Evolutionary conservation across 306 rosid genomes (phyloP).

Genomic region (Pyrus betulifolia): DNA sequence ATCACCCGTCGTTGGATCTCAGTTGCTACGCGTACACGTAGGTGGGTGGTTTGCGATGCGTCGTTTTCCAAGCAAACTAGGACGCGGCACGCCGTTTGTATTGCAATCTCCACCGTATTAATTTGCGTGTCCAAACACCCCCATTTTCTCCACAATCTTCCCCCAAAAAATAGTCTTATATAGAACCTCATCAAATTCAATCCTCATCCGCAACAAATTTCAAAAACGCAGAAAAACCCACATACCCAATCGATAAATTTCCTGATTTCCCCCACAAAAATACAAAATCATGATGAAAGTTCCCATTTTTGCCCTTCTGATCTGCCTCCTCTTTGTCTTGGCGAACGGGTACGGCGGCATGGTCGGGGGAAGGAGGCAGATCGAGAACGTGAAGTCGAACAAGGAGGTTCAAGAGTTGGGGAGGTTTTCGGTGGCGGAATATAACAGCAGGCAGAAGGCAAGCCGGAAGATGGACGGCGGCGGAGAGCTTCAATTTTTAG

Average conservation of each 20-base stretch:
- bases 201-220: not conserved
- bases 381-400: constrained; percentile 52
- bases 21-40: not conserved
- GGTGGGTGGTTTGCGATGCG: not conserved
- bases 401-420: constrained; percentile 66
- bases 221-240: not conserved
- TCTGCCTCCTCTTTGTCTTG: not conserved
- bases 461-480: not conserved
- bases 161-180: not conserved
- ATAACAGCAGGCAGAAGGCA: constrained; percentile 24
- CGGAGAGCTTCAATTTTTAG: constrained; percentile 29
- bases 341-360: constrained; percentile 19
- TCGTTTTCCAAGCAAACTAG: constrained; percentile 1
- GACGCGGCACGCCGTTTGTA: constrained; percentile 31
- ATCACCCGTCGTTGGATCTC: too few species aligned
- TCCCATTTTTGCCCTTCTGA: not conserved
- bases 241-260: not conserved
- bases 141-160: not conserved
- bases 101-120: not conserved
- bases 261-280: not conserved
- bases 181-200: not conserved
- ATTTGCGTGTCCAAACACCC: constrained; percentile 20
- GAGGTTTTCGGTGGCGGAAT: constrained; percentile 70
- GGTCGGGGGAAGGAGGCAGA: constrained; percentile 44
- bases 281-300: not conserved